A percentile compares a stretch with the other conserved stretches of the same genome.
Evolutionary conservation across 2,329 filamentous ascomycete species (phyloP).

Genomic region (Pestalotiopsis sp.): DNA sequence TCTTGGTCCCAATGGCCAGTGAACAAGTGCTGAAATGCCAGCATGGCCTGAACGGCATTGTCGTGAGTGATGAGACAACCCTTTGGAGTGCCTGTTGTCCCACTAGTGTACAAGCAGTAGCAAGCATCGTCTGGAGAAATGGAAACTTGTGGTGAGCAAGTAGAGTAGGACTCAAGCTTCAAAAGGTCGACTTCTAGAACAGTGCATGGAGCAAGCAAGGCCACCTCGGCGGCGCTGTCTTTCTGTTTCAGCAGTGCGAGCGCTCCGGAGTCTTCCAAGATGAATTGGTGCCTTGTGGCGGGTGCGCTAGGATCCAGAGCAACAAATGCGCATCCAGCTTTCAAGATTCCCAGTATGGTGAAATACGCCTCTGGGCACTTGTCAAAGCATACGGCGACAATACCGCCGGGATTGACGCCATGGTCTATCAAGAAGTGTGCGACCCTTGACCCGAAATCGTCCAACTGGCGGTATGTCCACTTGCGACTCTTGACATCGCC

Average conservation of each 20-base stretch:
- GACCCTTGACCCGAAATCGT: constrained; percentile 72
- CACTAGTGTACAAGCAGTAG: constrained; percentile 87
- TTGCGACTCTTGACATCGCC: constrained; percentile 46
- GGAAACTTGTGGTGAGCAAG: constrained; percentile 30
- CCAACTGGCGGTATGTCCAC: constrained; percentile 78
- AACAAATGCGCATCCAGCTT: constrained; percentile 80
- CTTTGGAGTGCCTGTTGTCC: constrained; percentile 85
- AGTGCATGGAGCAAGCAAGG: constrained; percentile 35
- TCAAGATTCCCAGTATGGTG: constrained; percentile 79
- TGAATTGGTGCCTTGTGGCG: constrained; percentile 73
- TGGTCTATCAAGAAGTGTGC: constrained; percentile 63
- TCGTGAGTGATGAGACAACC: constrained; percentile 88
- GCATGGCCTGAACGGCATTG: constrained; percentile 87
- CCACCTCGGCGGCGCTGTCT: constrained; percentile 24
- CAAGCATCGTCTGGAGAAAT: constrained; percentile 61
- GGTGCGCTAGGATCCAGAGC: constrained; percentile 80
- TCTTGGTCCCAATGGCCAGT: constrained; percentile 69
- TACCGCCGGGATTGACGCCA: constrained; percentile 56
- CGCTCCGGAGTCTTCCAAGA: constrained; percentile 73
- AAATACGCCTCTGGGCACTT: constrained; percentile 87
- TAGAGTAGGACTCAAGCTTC: constrained; percentile 26
- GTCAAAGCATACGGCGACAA: constrained; percentile 79
- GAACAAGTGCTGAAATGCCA: constrained; percentile 83
- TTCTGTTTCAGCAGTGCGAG: constrained; percentile 62
- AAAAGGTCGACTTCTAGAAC: constrained; percentile 37